phyloP scores from a whole-genome alignment of 2,329 filamentous ascomycete species.

The Pseudocercospora fuligena region DNA sequence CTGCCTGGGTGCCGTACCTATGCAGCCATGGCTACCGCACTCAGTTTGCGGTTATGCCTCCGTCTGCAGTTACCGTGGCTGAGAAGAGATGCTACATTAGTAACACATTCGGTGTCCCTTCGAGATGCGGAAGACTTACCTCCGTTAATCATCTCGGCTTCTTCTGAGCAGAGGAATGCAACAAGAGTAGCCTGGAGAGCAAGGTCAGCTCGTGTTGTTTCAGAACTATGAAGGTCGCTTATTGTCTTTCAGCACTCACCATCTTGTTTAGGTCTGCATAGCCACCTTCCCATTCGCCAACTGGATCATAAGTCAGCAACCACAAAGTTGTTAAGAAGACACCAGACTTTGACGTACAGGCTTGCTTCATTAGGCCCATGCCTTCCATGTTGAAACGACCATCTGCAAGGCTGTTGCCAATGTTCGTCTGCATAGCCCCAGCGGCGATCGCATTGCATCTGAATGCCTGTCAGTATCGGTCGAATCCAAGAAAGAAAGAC shows the following conservation, averaged over 20 bases:
- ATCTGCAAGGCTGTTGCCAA: conserved; percentile 49
- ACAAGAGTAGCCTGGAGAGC: conserved; percentile 36
- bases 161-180: conserved; percentile 41
- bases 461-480: neutral
- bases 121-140: conserved; percentile 24
- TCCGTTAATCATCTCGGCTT: conserved; percentile 41
- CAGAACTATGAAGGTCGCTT: neutral
- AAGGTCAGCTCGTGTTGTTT: neutral
- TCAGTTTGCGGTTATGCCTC: conserved; percentile 33
- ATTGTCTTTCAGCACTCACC: neutral
- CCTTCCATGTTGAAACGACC: conserved; percentile 39
- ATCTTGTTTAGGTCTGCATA: conserved; percentile 37
- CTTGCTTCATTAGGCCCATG: conserved; percentile 31
- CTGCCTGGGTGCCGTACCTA: no score
- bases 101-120: neutral
- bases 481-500: neutral
- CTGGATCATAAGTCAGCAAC: conserved; percentile 9
- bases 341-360: conserved; percentile 28
- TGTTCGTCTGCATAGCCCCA: conserved; percentile 63
- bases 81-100: conserved; percentile 10
- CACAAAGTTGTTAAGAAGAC: neutral
- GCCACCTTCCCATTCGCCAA: conserved; percentile 31
- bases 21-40: neutral
- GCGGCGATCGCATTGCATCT: conserved; percentile 39
- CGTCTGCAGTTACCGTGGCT: conserved; percentile 33